phyloP scores from a whole-genome alignment of 1,284 basidiomycete genomes.

The Phellinidium pouzarii region DNA sequence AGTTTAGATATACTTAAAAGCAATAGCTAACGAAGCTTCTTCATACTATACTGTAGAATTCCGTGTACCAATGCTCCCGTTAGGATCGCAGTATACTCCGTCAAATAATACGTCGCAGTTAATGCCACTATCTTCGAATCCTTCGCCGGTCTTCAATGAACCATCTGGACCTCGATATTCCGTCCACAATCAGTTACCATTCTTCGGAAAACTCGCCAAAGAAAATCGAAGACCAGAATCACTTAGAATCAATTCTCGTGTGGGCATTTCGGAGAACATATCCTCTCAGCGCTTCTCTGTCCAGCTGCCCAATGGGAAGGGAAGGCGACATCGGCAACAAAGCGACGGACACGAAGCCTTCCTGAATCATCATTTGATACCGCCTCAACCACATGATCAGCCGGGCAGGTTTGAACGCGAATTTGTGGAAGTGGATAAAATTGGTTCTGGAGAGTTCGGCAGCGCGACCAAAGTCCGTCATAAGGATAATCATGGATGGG shows the following conservation, averaged over 20 bases:
- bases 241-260: slow-evolving; percentile 6
- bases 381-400: slow-evolving; percentile 32
- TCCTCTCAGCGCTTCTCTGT: neutral
- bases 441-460: slow-evolving; percentile 94
- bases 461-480: slow-evolving; percentile 87
- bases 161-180: slow-evolving; percentile 34
- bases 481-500: slow-evolving; percentile 42
- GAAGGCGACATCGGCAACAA: slow-evolving; percentile 19
- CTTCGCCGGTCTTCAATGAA: slow-evolving; percentile 49
- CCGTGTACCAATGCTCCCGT: slow-evolving; percentile 40
- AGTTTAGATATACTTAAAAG: slow-evolving; percentile 18
- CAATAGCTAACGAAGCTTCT: neutral
- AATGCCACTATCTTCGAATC: slow-evolving; percentile 30
- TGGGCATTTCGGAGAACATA: slow-evolving; percentile 21
- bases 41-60: slow-evolving; percentile 35
- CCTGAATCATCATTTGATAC: slow-evolving; percentile 18
- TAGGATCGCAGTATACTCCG: slow-evolving; percentile 40
- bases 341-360: slow-evolving; percentile 14
- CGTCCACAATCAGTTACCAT: slow-evolving; percentile 24
- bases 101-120: slow-evolving; percentile 35
- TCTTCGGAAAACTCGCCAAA: slow-evolving; percentile 17
- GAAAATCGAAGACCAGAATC: slow-evolving; percentile 12
- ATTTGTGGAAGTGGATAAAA: slow-evolving; percentile 75
- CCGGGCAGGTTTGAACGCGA: slow-evolving; percentile 67
- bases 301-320: slow-evolving; percentile 20